These are phyloP conservation scores for Echria macrotheca DNA, from an alignment of 495 filamentous ascomycete genomes.

Conservation along the genomic window DNA sequence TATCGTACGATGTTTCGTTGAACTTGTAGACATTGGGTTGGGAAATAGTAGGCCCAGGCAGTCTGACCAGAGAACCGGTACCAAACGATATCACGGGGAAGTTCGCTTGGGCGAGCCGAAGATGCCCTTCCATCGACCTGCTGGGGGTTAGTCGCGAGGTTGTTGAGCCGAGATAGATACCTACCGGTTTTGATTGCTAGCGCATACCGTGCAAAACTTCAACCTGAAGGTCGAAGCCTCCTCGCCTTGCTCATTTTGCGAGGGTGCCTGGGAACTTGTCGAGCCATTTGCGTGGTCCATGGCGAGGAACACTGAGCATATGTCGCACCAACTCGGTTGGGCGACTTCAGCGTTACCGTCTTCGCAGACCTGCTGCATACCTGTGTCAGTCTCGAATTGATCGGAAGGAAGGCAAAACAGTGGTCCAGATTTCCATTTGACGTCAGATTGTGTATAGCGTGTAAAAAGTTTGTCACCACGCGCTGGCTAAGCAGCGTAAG, in stretches of 20 bases:
- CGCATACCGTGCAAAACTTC: conserved; percentile 97
- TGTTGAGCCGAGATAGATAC: conserved; percentile 15
- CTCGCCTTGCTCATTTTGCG: conserved; percentile 36
- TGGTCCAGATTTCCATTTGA: no score
- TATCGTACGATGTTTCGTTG: conserved; percentile 86
- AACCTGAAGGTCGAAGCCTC: conserved; percentile 62
- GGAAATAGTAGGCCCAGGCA: conserved; percentile 84
- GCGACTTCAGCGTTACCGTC: neutral
- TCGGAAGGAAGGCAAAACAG: no score
- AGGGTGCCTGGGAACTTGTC: conserved; percentile 20
- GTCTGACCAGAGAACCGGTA: conserved; percentile 88
- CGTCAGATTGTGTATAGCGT: conserved; percentile 40
- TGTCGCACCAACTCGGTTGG: no score
- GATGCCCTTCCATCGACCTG: conserved; percentile 96
- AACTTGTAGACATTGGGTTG: conserved; percentile 97
- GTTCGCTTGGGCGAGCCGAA: conserved; percentile 74
- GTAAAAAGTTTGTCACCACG: conserved; percentile 50
- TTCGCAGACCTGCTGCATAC: neutral
- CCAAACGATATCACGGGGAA: conserved; percentile 98
- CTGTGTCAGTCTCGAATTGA: no score
- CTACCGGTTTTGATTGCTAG: conserved; percentile 91
- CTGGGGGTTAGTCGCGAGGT: conserved; percentile 5
- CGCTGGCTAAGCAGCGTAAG: conserved; percentile 52
- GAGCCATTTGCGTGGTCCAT: conserved; percentile 36
- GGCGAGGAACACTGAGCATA: conserved; percentile 4